phyloP scores from a whole-genome alignment of 2,329 filamentous ascomycete species.

The Cytospora schulzeri region DNA sequence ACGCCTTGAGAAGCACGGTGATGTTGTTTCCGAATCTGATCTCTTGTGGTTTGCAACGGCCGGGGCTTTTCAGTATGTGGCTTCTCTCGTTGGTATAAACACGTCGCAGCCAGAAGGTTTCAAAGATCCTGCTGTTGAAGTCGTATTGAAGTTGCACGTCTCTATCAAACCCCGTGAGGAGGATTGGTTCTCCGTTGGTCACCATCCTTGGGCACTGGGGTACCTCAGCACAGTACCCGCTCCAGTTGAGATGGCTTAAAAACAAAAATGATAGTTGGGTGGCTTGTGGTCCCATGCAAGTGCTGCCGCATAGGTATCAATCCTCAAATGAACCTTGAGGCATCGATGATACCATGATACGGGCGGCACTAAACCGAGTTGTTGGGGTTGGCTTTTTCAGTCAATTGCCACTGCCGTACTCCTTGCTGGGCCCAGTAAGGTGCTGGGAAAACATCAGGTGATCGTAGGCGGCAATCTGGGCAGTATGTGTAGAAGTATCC shows the following conservation, averaged over 20 bases:
- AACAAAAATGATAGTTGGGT: neutral
- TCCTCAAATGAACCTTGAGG: too few relatives aligned
- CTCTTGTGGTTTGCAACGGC: neutral
- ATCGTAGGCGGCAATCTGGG: neutral
- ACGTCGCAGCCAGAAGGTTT: constrained; percentile 5
- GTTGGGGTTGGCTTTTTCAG: neutral
- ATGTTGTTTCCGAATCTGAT: constrained; percentile 26
- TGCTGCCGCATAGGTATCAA: neutral
- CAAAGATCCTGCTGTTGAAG: neutral
- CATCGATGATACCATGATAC: too few relatives aligned
- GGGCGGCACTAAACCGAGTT: neutral
- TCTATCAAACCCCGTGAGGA: constrained; percentile 16
- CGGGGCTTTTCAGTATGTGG: neutral
- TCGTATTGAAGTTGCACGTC: constrained; percentile 5
- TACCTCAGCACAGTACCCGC: neutral
- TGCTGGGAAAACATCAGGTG: neutral
- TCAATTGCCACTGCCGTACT: neutral
- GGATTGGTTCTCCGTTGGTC: constrained; percentile 6
- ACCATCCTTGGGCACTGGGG: neutral
- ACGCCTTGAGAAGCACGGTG: constrained; percentile 19
- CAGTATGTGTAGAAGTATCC: too few relatives aligned
- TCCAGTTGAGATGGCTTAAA: neutral
- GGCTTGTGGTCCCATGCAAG: neutral
- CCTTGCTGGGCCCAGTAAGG: neutral
- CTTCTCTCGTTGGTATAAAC: constrained; percentile 5